These are phyloP conservation scores for Pleurotus pulmonarius DNA, from an alignment of 768 basidiomycete species.

Conservation along the genomic window DNA sequence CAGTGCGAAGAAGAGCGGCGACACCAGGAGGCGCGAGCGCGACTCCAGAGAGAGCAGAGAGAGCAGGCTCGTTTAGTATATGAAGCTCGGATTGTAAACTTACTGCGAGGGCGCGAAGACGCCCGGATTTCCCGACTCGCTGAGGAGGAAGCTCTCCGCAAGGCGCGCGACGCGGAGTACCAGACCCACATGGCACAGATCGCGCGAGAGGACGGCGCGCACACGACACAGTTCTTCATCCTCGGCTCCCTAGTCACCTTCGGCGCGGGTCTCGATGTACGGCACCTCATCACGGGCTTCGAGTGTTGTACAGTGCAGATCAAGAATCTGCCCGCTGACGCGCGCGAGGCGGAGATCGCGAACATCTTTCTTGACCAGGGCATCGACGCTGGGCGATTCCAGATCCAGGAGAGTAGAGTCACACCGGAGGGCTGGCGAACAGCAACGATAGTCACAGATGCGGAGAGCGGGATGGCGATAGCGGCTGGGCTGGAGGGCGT, in stretches of 20 bases:
- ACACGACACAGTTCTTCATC: slow-evolving; percentile 37
- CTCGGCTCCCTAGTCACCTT: slow-evolving; percentile 48
- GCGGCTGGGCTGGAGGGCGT: slow-evolving; percentile 43
- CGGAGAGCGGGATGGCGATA: slow-evolving; percentile 37
- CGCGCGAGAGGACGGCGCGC: slow-evolving; percentile 34
- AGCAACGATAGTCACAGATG: slow-evolving; percentile 41
- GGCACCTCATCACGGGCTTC: slow-evolving; percentile 43
- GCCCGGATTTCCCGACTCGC: slow-evolving; percentile 9
- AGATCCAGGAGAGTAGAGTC: slow-evolving; percentile 28
- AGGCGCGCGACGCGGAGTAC: slow-evolving; percentile 14
- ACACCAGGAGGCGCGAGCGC: too few species aligned
- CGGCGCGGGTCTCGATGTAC: slow-evolving; percentile 45
- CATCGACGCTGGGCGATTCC: slow-evolving; percentile 27
- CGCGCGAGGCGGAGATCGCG: slow-evolving; percentile 34
- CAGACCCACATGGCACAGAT: slow-evolving; percentile 17
- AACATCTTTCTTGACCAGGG: slow-evolving; percentile 42
- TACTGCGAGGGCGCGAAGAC: neutral
- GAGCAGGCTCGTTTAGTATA: neutral
- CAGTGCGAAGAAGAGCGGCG: too few species aligned
- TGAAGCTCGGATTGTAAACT: neutral
- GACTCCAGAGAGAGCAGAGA: too few species aligned
- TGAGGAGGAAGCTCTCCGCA: slow-evolving; percentile 16
- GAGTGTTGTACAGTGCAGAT: slow-evolving; percentile 47
- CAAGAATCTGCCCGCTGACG: slow-evolving; percentile 39
- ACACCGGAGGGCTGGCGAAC: slow-evolving; percentile 20